Evolutionary conservation across 208 protist genomes (phyloP), one percentile per base, ranked within the genome.

Genomic region (Wallacemonas rigidus): DNA sequence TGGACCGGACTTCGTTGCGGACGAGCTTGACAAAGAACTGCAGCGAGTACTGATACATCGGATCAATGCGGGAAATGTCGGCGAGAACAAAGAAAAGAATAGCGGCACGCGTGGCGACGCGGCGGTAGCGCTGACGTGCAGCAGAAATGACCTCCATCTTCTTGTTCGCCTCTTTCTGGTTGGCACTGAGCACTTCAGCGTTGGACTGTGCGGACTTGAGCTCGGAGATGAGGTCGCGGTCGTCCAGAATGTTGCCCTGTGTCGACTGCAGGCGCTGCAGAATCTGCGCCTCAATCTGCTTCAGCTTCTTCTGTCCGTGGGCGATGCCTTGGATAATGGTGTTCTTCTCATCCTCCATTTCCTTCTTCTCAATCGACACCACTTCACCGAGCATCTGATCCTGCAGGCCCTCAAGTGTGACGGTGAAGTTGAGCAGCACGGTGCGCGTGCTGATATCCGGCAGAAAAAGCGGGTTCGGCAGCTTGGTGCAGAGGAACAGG

Each of bases 11-110:
- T 69, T 91, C 87, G 56, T 88, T 71, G 64, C 90, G 84, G 70
- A 99, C 98, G 45, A 99, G 86, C 55, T 97, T 95, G 17, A 93
- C 92, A 76, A 99, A 99, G 83, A 98, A 99, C 68, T 98, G 91
- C 45, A 99, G 84, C 35, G 98, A 99, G 85, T 98, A 99, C 88
- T 99, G 97, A 80, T 99, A 99, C 98, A 99, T 99, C 36, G 98
- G 97, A 81, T 99, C 98, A 68, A 99, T 96, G 35, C 90, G 82
- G 17, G 89, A 80, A 51, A 99, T 84, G 71, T 98, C 92, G 3
- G 97, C 88, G 2, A 98, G 81, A 51, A 95, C 90, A 79, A 99
- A 99, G 84, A 98, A 99, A n/a, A 99, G 83, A 67, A 98, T 86
- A 2, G 96, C 81, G 1, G 92, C 91, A n/a, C 95, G 91, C 54